phyloP scores from a whole-genome alignment of 1,284 basidiomycete genomes.

The Meripilus lineatus region DNA sequence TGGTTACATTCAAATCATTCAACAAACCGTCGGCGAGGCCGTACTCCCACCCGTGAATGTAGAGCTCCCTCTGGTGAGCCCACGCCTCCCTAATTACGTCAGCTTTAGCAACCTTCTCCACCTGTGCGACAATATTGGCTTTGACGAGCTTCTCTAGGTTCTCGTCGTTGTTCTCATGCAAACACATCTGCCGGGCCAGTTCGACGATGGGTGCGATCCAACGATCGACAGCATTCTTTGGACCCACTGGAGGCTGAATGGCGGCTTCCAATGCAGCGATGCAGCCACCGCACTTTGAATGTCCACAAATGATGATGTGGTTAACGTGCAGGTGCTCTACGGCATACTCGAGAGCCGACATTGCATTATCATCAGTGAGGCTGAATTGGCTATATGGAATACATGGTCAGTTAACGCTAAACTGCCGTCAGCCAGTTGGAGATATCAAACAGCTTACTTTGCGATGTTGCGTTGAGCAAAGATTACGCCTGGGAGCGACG shows the following conservation, averaged over 20 bases:
- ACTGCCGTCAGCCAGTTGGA: slow-evolving; percentile 1
- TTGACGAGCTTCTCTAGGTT: slow-evolving; percentile 74
- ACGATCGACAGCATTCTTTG: slow-evolving; percentile 53
- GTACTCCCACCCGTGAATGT: slow-evolving; percentile 82
- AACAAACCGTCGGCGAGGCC: slow-evolving; percentile 63
- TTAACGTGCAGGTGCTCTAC: slow-evolving; percentile 23
- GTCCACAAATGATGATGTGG: slow-evolving; percentile 34
- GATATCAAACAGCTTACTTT: slow-evolving; percentile 39
- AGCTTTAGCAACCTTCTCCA: slow-evolving; percentile 61
- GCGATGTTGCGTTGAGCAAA: slow-evolving; percentile 68
- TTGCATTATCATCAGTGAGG: background rate
- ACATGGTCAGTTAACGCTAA: slow-evolving; percentile 21
- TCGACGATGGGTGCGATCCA: slow-evolving; percentile 69
- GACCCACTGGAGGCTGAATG: slow-evolving; percentile 46
- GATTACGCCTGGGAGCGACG: slow-evolving; percentile 58
- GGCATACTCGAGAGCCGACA: background rate
- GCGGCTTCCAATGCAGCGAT: background rate
- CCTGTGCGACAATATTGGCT: slow-evolving; percentile 67
- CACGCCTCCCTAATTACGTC: slow-evolving; percentile 69
- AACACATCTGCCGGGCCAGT: slow-evolving; percentile 39
- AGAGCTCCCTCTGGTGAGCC: slow-evolving; percentile 60
- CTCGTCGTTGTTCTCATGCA: slow-evolving; percentile 24
- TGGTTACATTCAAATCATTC: slow-evolving; percentile 55
- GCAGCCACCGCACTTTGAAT: slow-evolving; percentile 31
- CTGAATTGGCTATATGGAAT: background rate